Evolutionary conservation across 148 eudicot genomes (phyloP).

Genomic region (Salicornia ramosissima): DNA sequence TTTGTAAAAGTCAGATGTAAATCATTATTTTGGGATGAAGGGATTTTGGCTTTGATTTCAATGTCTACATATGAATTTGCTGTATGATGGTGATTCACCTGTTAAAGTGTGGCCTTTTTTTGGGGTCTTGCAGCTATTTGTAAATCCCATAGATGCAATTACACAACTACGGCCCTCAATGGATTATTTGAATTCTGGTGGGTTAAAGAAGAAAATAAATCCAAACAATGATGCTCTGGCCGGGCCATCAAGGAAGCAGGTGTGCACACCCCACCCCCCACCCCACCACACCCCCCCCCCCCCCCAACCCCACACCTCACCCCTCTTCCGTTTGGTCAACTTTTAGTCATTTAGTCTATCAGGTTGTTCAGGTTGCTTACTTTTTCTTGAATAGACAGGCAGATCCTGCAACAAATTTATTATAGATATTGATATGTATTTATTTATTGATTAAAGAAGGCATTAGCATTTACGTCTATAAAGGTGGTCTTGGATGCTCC

Average conservation of each 20-base stretch:
- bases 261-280: too few species aligned
- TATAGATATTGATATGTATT: not conserved
- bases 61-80: too few species aligned
- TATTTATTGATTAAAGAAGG: too few species aligned
- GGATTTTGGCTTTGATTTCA: not conserved
- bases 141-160: constrained; percentile 75
- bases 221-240: constrained; percentile 34
- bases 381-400: not conserved
- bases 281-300: too few species aligned
- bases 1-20: too few species aligned
- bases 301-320: too few species aligned
- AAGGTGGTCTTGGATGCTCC: too few species aligned
- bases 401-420: not conserved
- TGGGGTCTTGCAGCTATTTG: constrained; percentile 65
- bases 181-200: constrained; percentile 44
- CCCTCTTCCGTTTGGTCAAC: too few species aligned
- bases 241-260: constrained; percentile 57
- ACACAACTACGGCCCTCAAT: constrained; percentile 85
- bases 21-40: not conserved
- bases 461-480: too few species aligned
- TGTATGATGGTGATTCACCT: not conserved
- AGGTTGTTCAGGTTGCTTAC: not conserved
- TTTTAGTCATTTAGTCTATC: not conserved
- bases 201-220: constrained; percentile 35
- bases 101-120: constrained; percentile 6